Conservation (phyloP, 208 protist genomes). For the Eutreptiella sp. region DNA sequence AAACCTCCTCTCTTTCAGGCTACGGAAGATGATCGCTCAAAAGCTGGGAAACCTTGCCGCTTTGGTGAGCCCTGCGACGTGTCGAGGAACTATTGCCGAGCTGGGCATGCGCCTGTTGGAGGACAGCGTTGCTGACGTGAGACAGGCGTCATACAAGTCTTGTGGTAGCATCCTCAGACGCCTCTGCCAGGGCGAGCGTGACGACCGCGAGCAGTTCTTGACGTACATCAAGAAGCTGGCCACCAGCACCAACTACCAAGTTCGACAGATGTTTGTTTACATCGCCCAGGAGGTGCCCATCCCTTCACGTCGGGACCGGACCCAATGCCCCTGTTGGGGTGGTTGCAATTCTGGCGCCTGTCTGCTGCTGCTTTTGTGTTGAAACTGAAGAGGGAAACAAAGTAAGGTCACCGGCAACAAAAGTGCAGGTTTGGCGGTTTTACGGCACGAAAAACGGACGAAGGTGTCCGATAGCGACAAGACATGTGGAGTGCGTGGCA, state of each 20-base stretch:
- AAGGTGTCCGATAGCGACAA: too few relatives aligned
- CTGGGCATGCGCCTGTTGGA: slow-evolving; percentile 67
- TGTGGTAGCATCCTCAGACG: slow-evolving; percentile 63
- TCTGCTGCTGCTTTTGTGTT: too few relatives aligned
- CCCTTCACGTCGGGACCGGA: too few relatives aligned
- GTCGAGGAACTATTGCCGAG: slow-evolving; percentile 43
- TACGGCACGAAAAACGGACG: too few relatives aligned
- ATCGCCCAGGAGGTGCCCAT: slow-evolving; percentile 68
- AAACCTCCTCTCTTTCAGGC: too few relatives aligned
- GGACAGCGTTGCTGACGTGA: slow-evolving; percentile 80
- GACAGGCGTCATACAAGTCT: slow-evolving; percentile 61
- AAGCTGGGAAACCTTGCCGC: slow-evolving; percentile 64
- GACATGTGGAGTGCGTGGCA: too few relatives aligned
- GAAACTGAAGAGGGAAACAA: not conserved
- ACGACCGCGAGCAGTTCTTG: slow-evolving; percentile 47
- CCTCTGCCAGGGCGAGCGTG: slow-evolving; percentile 41
- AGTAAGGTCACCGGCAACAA: too few relatives aligned
- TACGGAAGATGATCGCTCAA: slow-evolving; percentile 79
- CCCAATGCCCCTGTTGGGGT: too few relatives aligned
- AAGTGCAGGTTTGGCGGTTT: too few relatives aligned
- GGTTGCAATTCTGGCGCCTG: too few relatives aligned
- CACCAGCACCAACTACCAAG: slow-evolving; percentile 62
- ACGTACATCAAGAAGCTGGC: slow-evolving; percentile 61
- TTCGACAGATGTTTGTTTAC: slow-evolving; percentile 75
- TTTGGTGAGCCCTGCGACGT: slow-evolving; percentile 53